Evolutionary conservation across 2,329 filamentous ascomycete species (phyloP), one percentile per base, ranked within the genome.

Genomic region (Fusarium tanahbumbuense): DNA sequence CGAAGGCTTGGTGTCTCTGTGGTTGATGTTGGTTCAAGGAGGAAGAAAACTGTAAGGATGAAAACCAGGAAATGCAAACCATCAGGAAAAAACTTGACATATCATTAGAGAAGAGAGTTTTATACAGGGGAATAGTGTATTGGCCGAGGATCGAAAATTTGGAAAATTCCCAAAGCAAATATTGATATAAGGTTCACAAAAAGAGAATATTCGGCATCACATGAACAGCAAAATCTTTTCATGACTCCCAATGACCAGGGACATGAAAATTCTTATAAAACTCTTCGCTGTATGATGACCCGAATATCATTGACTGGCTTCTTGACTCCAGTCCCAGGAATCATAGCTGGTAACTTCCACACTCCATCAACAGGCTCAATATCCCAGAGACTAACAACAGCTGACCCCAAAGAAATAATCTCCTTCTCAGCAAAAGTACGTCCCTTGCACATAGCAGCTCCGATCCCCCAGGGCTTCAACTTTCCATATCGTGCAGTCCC

Each of bases 361-460:
- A 11, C 16, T 40, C 54, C 59, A 9, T 22, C 47, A 4, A n/a
- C 59, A 4, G 66, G 69, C 8, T 28, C 28, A 13, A 72, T 60
- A 25, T 72, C 54, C 70, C 70, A 72, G 11, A 72, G 63, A 44
- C 58, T 71, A 8, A 64, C 7, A 11, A 72, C 45, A 44, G 69
- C 59, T 11, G 69, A 69, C 2, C 56, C 56, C 8, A 70, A 37
- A 13, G 55, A 44, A 18, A 74, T 50, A 6, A 75, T 66, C 28
- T 75, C 70, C 22, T 73, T 75, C 8, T 75, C 73, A 2, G 73
- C 73, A 56, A 75, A 75, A 1, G 72, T 71, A 10, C 73, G 62
- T 2, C 73, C 73, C 53, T 75, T 75, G 25, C 72, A 75, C 52
- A 75, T 72, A 2, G 50, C 66, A 41, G 64, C 28, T 4, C 73